Evolutionary conservation across 768 basidiomycete species (phyloP), one percentile per base, ranked within the genome.

Genomic region (Candolleomyces efflorescens): DNA sequence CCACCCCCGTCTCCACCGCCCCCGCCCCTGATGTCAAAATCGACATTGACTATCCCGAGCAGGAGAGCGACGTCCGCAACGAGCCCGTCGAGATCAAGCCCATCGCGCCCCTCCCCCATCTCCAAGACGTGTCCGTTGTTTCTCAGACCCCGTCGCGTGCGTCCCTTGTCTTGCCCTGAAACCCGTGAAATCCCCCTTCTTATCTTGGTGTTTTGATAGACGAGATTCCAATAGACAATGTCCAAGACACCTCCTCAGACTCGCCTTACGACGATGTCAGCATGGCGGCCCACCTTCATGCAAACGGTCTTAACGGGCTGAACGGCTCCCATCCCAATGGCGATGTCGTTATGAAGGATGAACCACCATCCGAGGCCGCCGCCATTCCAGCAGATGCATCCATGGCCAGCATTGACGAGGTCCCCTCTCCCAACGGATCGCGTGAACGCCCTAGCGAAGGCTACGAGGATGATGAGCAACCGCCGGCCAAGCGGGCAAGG

Each of bases 401-500:
- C 10, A 73, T 72, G 68, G 69, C 67, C 49, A 69, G 66, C 58
- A 62, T 73, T 45, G 74, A 74, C 17, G 67, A 69, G 53, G 69
- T 65, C 59, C 45, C 57, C 10, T 51, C 57, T 18, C 71, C 70
- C 22, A 77, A 65, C 72, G 49, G 64, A 69, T 74, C 73, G 53
- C 67, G 67, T 60, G 67, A 63, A 64, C 69, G 53, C 58, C 66
- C 60, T 32, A 68, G 72, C 32, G 65, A 63, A 22, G 77, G 76
- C 57, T 79, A 83, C 63, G 84, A 86, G 59, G 84, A 86, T 60
- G 77, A 82, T 58, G 74, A 78, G 60, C 88, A 86, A 13, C 89
- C 87, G n/a, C 91, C 91, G 26, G 87, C 90, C 59, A 93, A 93
- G 80, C 82, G 91, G 60, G 81, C 89, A 26, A 76, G 91, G 63